Conservation (phyloP, 805 yeast species). For the Starmerella potacharoeniae region DNA sequence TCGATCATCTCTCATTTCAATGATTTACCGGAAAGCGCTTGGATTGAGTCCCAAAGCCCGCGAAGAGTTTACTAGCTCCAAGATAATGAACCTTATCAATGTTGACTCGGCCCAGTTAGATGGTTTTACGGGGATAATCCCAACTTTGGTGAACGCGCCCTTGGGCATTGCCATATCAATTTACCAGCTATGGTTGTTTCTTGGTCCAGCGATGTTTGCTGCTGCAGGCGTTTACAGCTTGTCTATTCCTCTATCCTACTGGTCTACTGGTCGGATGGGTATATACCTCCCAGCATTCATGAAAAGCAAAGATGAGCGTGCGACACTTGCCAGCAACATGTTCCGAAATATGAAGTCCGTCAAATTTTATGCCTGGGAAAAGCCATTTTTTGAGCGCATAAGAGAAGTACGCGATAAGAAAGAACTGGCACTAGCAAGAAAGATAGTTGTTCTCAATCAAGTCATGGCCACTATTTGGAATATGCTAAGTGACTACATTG, state of each 20-base stretch:
- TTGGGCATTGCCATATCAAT: constrained; percentile 69
- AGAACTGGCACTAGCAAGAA: constrained; percentile 60
- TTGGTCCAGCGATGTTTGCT: constrained; percentile 85
- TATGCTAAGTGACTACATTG: constrained; percentile 71
- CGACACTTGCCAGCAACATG: constrained; percentile 74
- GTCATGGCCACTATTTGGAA: constrained; percentile 36
- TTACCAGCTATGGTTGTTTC: constrained; percentile 51
- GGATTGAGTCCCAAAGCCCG: constrained; percentile 54
- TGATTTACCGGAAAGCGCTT: constrained; percentile 62
- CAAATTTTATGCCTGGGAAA: constrained; percentile 93
- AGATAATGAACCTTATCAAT: constrained; percentile 84
- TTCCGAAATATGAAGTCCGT: constrained; percentile 80
- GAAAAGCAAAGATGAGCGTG: constrained; percentile 81
- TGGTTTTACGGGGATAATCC: constrained; percentile 60
- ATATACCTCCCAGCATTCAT: constrained; percentile 64
- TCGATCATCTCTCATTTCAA: constrained; percentile 39
- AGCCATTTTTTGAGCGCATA: constrained; percentile 64
- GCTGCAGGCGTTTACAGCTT: constrained; percentile 65
- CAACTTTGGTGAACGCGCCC: constrained; percentile 82
- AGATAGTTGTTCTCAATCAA: constrained; percentile 48
- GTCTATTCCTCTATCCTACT: constrained; percentile 66
- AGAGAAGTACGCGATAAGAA: constrained; percentile 67
- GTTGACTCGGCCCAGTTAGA: constrained; percentile 84
- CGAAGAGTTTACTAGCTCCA: constrained; percentile 65
- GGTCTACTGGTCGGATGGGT: constrained; percentile 47